Conservation (phyloP, 1,284 basidiomycete genomes). For the Fomes fomentarius region DNA sequence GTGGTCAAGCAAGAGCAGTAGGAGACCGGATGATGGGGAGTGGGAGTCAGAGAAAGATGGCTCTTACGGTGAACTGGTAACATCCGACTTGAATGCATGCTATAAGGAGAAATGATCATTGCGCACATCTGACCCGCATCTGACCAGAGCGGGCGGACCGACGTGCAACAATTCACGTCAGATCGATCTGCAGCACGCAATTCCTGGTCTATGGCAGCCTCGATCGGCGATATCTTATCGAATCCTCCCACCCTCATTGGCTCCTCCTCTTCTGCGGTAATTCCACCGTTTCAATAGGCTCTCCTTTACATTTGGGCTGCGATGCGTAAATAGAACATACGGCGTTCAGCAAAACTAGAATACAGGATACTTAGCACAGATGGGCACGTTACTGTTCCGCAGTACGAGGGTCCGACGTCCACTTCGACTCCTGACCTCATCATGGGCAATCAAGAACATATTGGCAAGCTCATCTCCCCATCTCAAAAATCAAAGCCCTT, state of each 20-base stretch:
- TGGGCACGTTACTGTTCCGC: slow-evolving; percentile 10
- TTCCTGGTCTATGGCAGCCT: slow-evolving; percentile 6
- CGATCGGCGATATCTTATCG: slow-evolving; percentile 17
- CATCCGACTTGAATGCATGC: background rate
- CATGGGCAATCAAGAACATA: too few relatives aligned
- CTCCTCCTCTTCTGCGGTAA: background rate
- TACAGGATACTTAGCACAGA: slow-evolving; percentile 17
- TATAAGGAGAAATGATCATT: background rate
- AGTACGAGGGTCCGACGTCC: background rate
- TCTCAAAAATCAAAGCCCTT: slow-evolving; percentile 86
- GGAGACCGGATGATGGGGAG: too few relatives aligned
- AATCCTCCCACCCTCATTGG: slow-evolving; percentile 15
- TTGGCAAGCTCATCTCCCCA: background rate
- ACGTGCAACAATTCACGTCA: slow-evolving; percentile 21
- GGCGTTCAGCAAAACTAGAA: slow-evolving; percentile 6
- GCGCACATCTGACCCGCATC: slow-evolving; percentile 3
- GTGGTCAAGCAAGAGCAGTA: slow-evolving; percentile 19
- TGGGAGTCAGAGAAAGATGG: background rate
- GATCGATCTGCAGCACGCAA: slow-evolving; percentile 29
- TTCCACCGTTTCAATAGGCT: background rate
- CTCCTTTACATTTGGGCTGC: background rate
- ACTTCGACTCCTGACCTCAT: background rate
- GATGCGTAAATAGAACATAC: too few relatives aligned
- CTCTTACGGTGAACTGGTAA: background rate
- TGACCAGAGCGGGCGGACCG: slow-evolving; percentile 14